These are phyloP conservation scores for Diatrype stigma DNA, from an alignment of 2,329 filamentous ascomycete species.

Conservation along the genomic window DNA sequence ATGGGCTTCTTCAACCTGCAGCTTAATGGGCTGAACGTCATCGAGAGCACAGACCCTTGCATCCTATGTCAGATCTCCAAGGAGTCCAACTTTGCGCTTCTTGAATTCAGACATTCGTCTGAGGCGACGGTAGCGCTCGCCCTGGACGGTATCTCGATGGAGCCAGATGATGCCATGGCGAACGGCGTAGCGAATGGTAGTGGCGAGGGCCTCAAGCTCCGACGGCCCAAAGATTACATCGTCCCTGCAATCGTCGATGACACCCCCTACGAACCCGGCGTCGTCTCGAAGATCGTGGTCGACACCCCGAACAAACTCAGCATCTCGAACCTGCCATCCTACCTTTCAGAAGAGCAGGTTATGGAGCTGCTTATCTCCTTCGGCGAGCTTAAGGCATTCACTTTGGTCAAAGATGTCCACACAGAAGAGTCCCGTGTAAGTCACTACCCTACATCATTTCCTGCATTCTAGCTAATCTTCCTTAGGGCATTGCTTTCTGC, in stretches of 20 bases:
- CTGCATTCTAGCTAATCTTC: slow-evolving; percentile 22
- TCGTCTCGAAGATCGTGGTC: slow-evolving; percentile 74
- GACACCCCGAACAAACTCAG: slow-evolving; percentile 96
- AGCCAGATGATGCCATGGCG: slow-evolving; percentile 57
- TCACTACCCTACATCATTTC: slow-evolving; percentile 13
- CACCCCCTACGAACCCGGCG: slow-evolving; percentile 67
- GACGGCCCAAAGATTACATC: slow-evolving; percentile 94
- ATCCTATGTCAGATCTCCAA: slow-evolving; percentile 76
- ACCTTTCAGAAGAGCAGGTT: slow-evolving; percentile 87
- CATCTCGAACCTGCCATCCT: slow-evolving; percentile 82
- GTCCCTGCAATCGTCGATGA: slow-evolving; percentile 77
- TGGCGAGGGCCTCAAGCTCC: slow-evolving; percentile 64
- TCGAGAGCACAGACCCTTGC: slow-evolving; percentile 80
- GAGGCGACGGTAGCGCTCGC: slow-evolving; percentile 91
- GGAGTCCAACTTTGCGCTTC: slow-evolving; percentile 74
- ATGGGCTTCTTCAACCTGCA: slow-evolving; percentile 92
- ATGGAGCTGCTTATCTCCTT: slow-evolving; percentile 87
- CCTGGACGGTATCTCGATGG: slow-evolving; percentile 85
- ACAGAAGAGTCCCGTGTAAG: slow-evolving; percentile 84
- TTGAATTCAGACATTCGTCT: slow-evolving; percentile 83
- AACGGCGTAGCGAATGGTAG: slow-evolving; percentile 49
- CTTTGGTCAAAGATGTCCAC: slow-evolving; percentile 79
- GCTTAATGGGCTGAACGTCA: slow-evolving; percentile 92
- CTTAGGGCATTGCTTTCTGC: slow-evolving; percentile 89
- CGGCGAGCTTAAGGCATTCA: slow-evolving; percentile 87